Base-by-base conservation (phyloP, 2,329 filamentous ascomycete genomes). In the Microcyclospora tardicrescens region DNA sequence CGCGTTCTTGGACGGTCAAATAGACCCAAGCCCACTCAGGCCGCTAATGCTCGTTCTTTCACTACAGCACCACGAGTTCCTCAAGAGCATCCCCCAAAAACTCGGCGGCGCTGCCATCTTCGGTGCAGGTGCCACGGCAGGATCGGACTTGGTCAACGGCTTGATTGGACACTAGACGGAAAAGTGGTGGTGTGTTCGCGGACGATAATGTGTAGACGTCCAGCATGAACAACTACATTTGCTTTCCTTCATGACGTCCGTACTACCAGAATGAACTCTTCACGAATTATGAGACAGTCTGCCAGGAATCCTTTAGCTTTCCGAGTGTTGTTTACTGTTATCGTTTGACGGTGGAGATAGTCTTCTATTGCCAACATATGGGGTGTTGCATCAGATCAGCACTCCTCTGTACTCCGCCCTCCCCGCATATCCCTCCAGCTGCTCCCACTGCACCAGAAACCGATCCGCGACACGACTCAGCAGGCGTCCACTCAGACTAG, bases 401-500 rank as follows among this genome's bases (percentile, higher is more conserved):
- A 67, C 54, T 2, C 66, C 66, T 39, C 53, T 50, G 48, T 56
- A 68, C 54, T 69, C 64, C 6, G 57, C 63, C 42, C 59, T 48
- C 3, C 62, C 61, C 2, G 51, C 54, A 16, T 33, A 46, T 19
- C 53, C 56, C 1, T 73, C 75, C 32, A 91, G 65, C 39, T 66
- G 62, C 42, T 75, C 69, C 70, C 89, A 91, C 66, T 95, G 87
- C 40, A 93, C 85, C 37, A 93, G 59, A 53, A 93, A 83, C 35
- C 79, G 65, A 60, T 93, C 84, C 35, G 82, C 82, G 31, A 93
- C 61, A 34, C 67, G 63, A 2, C 80, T 62, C 41, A 98, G 66
- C 29, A 96, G 63, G 56, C 75, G 79, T 0, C 89, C 91, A 29
- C 84, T 93, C 42, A 95, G 60, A 63, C 89, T 96, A 47, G 96